Evolutionary conservation across 176 grass and related monocot species (phyloP).

Genomic region (Urochloa ruziziensis): DNA sequence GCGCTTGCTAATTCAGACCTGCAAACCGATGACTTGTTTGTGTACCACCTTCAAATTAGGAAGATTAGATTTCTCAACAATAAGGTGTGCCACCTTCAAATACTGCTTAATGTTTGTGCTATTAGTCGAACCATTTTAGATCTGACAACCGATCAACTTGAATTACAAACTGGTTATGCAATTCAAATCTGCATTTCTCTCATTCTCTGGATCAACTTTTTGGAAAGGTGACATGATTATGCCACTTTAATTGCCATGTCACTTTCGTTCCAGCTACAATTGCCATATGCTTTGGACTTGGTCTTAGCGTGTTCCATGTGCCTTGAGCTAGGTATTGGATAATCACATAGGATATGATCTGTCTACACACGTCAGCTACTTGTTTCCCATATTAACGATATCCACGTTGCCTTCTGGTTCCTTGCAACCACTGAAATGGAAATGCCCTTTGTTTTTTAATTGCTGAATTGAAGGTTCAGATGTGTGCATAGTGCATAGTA

Average conservation of each 20-base stretch:
- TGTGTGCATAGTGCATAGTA: background rate
- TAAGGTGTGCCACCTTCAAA: background rate
- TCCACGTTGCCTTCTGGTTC: slow-evolving; percentile 5
- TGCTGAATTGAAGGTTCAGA: background rate
- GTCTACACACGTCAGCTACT: background rate
- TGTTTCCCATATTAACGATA: background rate
- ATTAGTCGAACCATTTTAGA: background rate
- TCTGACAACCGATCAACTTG: slow-evolving; percentile 1
- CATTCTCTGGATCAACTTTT: background rate
- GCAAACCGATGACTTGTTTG: background rate
- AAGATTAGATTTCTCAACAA: background rate
- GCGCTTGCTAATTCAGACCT: background rate
- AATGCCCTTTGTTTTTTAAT: slow-evolving; percentile 11
- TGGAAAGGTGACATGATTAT: background rate
- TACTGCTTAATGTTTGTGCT: slow-evolving; percentile 7
- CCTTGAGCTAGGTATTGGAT: slow-evolving; percentile 5
- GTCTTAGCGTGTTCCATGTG: slow-evolving; percentile 22
- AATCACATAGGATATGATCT: slow-evolving; percentile 10
- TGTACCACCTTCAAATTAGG: slow-evolving; percentile 4
- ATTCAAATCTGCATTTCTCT: background rate
- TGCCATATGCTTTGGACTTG: slow-evolving; percentile 11
- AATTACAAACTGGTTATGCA: background rate
- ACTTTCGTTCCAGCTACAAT: slow-evolving; percentile 36
- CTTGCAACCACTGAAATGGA: background rate
- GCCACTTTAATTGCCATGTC: slow-evolving; percentile 26